Base-by-base conservation (phyloP, 1,284 basidiomycete species). In the Gymnopus androsaceus region DNA sequence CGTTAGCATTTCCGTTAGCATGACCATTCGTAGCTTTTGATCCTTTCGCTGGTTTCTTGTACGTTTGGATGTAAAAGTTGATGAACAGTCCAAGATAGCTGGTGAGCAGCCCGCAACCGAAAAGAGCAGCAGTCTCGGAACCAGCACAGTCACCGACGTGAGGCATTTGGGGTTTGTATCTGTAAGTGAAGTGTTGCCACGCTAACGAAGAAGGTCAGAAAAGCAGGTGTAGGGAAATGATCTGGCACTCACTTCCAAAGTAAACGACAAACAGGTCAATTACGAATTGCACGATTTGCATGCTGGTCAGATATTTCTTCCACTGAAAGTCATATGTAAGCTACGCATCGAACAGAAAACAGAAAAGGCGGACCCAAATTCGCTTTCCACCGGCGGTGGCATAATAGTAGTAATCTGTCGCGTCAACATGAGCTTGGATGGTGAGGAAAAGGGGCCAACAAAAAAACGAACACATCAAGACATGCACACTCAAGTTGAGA, bases 211-310 rank as follows among this genome's bases (percentile, higher is more conserved):
- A 50, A 4, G 9, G 21, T 38, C 33, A 49, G 47, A 38, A 14
- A 36, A 27, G 45, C 12, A 31, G 4, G 30, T 17, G 5, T 21
- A n/a, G 21, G 21, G 17, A 21, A 37, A 61, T 54, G 54, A 38
- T 62, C 44, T n/a, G 50, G 53, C 36, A 87, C 94, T 64, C 68
- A 93, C 94, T 95, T 67, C 92, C 94, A 66, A 95, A 96, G 81
- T 95, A 98, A 63, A 95, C 92, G 61, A 90, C 76, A 70, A 83
- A 83, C 36, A 98, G 76, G 75, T 98, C 95, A 66, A 98, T 88
- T 62, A 98, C 73, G 69, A 98, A 98, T 75, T 98, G 95, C 38
- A 82, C 83, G 69, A 99, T 99, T 77, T 99, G 97, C 84, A 97
- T 89, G 36, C 84, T 87, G 47, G 96, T 98, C 62, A 98, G 77